phyloP scores from a whole-genome alignment of 495 filamentous ascomycete species.

The Penicillium psychrofluorescens region DNA sequence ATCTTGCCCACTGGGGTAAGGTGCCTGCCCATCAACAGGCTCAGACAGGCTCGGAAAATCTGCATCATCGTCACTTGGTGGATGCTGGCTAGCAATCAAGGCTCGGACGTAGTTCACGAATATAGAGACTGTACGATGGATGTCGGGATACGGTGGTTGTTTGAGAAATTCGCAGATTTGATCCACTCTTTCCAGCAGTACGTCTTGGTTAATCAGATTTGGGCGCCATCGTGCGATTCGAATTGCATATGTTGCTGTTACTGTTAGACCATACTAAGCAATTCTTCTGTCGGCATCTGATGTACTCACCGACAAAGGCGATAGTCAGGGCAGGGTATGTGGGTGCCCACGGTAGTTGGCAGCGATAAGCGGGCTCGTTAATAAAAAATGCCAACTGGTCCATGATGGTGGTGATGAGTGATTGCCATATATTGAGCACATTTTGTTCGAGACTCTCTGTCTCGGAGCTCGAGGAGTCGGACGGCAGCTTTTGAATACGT shows the following conservation, averaged over 20 bases:
- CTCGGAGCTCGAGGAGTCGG: conserved; percentile 13
- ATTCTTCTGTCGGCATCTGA: neutral
- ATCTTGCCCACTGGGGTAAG: conserved; percentile 11
- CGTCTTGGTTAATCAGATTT: conserved; percentile 26
- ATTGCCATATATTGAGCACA: conserved; percentile 29
- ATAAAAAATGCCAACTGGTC: conserved; percentile 31
- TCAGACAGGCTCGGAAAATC: conserved; percentile 12
- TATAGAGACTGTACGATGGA: conserved; percentile 37
- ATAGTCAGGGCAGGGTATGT: conserved; percentile 36
- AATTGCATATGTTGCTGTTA: conserved; percentile 32
- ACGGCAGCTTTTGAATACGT: conserved; percentile 33
- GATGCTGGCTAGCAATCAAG: conserved; percentile 25
- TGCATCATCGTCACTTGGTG: conserved; percentile 11
- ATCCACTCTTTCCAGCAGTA: conserved; percentile 30
- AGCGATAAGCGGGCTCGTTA: conserved; percentile 29
- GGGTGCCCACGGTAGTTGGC: conserved; percentile 32
- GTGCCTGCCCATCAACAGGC: conserved; percentile 7
- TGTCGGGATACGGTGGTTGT: conserved; percentile 36
- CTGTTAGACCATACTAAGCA: neutral
- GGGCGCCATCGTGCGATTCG: conserved; percentile 36
- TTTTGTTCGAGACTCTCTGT: conserved; percentile 18
- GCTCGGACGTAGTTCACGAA: conserved; percentile 37
- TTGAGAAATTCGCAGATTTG: conserved; percentile 34
- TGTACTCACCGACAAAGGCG: conserved; percentile 36
- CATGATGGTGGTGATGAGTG: conserved; percentile 30